Evolutionary conservation across 257 asterid genomes (phyloP).

Genomic region (Parsonsia alboflavescens): DNA sequence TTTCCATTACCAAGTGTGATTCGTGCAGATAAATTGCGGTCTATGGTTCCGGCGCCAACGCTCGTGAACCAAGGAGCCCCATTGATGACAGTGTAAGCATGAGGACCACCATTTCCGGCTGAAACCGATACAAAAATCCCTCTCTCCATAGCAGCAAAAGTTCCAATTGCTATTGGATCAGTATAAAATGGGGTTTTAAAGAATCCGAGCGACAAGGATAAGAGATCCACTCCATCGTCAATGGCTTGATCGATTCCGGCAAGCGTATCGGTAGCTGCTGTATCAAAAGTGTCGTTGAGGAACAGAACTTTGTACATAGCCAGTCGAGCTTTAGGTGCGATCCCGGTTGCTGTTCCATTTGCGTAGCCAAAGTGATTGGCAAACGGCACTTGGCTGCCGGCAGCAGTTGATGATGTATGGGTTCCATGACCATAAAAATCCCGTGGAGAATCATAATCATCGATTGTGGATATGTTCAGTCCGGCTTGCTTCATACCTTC

Average conservation of each 20-base stretch:
- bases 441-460: slow-evolving; percentile 22
- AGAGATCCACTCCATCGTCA: slow-evolving; percentile 21
- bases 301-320: slow-evolving; percentile 21
- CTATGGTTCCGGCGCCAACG: slow-evolving; percentile 20
- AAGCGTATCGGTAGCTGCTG: slow-evolving; percentile 9
- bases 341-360: slow-evolving; percentile 22
- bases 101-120: slow-evolving; percentile 23
- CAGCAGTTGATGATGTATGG: slow-evolving; percentile 18
- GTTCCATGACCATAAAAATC: slow-evolving; percentile 20
- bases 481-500: slow-evolving; percentile 13
- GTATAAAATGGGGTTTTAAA: slow-evolving; percentile 15
- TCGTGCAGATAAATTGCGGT: slow-evolving; percentile 18
- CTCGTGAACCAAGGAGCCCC: slow-evolving; percentile 22
- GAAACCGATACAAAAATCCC: slow-evolving; percentile 20
- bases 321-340: slow-evolving; percentile 15
- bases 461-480: slow-evolving; percentile 6
- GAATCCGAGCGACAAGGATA: slow-evolving; percentile 18
- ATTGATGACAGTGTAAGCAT: slow-evolving; percentile 4
- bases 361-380: slow-evolving; percentile 20
- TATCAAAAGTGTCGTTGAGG: neutral
- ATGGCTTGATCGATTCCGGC: slow-evolving; percentile 24
- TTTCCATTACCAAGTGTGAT: slow-evolving; percentile 13
- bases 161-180: slow-evolving; percentile 19
- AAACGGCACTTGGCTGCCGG: slow-evolving; percentile 11
- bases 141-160: slow-evolving; percentile 14